Evolutionary conservation across 352 stramenopile genomes (phyloP).

Genomic region (Globisporangium orthogonon): DNA sequence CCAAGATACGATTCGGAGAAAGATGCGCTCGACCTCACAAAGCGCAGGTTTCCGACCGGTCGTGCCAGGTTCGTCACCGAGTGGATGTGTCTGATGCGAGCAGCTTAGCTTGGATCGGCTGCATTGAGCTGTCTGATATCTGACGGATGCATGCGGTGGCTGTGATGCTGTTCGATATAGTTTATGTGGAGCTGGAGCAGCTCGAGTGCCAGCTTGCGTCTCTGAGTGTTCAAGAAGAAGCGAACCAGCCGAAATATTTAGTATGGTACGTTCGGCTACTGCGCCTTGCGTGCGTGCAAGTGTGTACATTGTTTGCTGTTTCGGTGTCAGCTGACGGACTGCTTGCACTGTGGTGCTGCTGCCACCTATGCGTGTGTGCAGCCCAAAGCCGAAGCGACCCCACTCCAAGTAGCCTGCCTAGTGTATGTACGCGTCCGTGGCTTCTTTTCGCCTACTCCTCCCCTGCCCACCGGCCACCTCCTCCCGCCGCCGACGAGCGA

Average conservation of each 20-base stretch:
- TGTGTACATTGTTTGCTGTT: background rate
- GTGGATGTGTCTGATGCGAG: background rate
- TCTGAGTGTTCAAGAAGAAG: slow-evolving; percentile 19
- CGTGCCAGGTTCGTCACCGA: slow-evolving; percentile 37
- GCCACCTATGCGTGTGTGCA: background rate
- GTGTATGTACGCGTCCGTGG: slow-evolving; percentile 9
- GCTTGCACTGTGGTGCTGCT: background rate
- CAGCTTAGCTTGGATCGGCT: background rate
- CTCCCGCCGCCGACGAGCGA: background rate
- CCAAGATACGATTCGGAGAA: slow-evolving; percentile 63
- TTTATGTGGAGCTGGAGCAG: slow-evolving; percentile 14
- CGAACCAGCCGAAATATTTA: slow-evolving; percentile 24
- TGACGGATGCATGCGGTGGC: background rate
- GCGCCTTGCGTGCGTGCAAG: background rate
- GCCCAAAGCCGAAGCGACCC: slow-evolving; percentile 22
- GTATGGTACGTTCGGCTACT: slow-evolving; percentile 15
- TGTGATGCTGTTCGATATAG: background rate
- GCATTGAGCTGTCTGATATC: background rate
- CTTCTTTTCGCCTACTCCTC: background rate
- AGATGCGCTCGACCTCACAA: slow-evolving; percentile 66
- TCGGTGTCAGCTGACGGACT: background rate
- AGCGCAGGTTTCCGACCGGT: slow-evolving; percentile 63
- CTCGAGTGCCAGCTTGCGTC: slow-evolving; percentile 16
- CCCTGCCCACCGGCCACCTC: background rate
- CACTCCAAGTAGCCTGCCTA: slow-evolving; percentile 12